These are phyloP conservation scores for Tilletia indica DNA, from an alignment of 1,284 basidiomycete species.

Conservation along the genomic window DNA sequence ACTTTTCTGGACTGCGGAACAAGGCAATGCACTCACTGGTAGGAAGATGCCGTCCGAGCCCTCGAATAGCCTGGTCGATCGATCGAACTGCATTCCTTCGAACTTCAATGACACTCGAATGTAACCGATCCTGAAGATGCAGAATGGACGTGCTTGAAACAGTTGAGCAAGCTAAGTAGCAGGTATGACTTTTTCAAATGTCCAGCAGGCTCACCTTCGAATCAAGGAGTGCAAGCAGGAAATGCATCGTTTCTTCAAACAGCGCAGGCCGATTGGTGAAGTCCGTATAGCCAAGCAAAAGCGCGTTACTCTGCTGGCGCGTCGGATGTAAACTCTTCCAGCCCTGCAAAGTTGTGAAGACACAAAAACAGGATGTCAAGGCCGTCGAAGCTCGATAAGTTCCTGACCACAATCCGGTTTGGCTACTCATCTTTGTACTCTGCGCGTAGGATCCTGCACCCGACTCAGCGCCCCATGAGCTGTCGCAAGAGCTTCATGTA, in stretches of 20 bases:
- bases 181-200: too few relatives aligned
- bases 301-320: slow-evolving; percentile 74
- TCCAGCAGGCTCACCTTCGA: background rate
- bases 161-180: background rate
- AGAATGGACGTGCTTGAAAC: background rate
- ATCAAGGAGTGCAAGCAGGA: slow-evolving; percentile 19
- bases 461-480: slow-evolving; percentile 69
- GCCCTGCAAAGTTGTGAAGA: slow-evolving; percentile 60
- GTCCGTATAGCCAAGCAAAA: slow-evolving; percentile 71
- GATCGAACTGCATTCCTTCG: slow-evolving; percentile 40
- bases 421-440: slow-evolving; percentile 64
- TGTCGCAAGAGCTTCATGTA: slow-evolving; percentile 72
- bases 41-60: slow-evolving; percentile 14
- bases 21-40: background rate
- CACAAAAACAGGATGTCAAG: background rate
- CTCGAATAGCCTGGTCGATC: slow-evolving; percentile 25
- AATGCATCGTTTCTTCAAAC: slow-evolving; percentile 12
- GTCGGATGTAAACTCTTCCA: slow-evolving; percentile 63
- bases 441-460: slow-evolving; percentile 64
- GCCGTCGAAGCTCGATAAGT: background rate
- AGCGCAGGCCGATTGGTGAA: slow-evolving; percentile 60
- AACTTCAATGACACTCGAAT: slow-evolving; percentile 33
- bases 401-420: background rate
- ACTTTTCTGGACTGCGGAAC: background rate
- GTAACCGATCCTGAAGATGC: slow-evolving; percentile 22